Evolutionary conservation across 1,284 basidiomycete species (phyloP).

Genomic region (Mixia osmundae): DNA sequence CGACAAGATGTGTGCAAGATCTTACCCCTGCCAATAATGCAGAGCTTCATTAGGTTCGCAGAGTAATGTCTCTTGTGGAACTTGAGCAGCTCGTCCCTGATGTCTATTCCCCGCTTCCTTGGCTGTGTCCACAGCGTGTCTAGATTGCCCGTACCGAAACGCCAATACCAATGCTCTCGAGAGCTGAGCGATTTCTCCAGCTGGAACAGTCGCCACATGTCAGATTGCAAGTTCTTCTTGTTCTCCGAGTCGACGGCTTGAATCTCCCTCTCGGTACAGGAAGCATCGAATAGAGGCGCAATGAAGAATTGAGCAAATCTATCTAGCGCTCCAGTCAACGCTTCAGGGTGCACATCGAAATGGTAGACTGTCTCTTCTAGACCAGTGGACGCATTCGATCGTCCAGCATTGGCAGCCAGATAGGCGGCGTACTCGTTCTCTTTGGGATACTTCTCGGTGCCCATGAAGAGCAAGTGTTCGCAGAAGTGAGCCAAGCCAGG

Average conservation of each 20-base stretch:
- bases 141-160: constrained; percentile 83
- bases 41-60: constrained; percentile 78
- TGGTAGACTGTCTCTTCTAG: constrained; percentile 85
- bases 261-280: constrained; percentile 79
- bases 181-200: constrained; percentile 72
- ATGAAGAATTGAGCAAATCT: constrained; percentile 90
- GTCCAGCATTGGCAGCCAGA: constrained; percentile 70
- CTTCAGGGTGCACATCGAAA: constrained; percentile 74
- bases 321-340: constrained; percentile 58
- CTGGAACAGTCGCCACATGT: constrained; percentile 92
- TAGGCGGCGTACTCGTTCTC: constrained; percentile 89
- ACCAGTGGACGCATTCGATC: constrained; percentile 82
- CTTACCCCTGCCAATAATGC: constrained; percentile 65
- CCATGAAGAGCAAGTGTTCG: constrained; percentile 89
- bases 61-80: constrained; percentile 92
- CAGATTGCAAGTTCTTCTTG: constrained; percentile 91
- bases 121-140: constrained; percentile 48
- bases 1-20: constrained; percentile 4
- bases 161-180: constrained; percentile 62
- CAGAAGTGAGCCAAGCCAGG: constrained; percentile 67
- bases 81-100: constrained; percentile 67
- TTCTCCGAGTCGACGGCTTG: constrained; percentile 96
- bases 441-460: constrained; percentile 40
- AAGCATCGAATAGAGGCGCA: constrained; percentile 68
- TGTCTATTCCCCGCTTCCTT: constrained; percentile 44